Percentiles rank a stretch among this genome's conserved stretches.
Conservation (phyloP, 78 protist species). For the Diacronema lutheri region DNA sequence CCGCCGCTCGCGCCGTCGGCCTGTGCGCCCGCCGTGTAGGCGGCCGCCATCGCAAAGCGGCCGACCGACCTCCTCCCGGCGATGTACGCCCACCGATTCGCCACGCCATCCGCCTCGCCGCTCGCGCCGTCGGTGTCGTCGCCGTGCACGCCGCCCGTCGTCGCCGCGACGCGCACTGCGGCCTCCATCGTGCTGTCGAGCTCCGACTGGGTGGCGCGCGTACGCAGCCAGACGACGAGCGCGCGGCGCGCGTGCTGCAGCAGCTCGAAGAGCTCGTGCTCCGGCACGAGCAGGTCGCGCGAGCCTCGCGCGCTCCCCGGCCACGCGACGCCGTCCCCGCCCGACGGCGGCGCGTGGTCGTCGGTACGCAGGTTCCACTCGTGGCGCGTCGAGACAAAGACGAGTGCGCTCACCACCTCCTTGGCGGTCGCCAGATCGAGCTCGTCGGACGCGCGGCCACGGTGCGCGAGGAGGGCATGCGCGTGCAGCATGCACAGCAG, state of each 20-base stretch:
- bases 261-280: constrained; percentile 45
- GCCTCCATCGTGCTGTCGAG: constrained; percentile 16
- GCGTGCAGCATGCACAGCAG: background rate
- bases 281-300: constrained; percentile 18
- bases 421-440: background rate
- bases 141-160: background rate
- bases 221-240: constrained; percentile 9
- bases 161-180: constrained; percentile 18
- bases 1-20: too few species aligned
- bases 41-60: background rate
- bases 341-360: too few species aligned
- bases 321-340: too few species aligned
- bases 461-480: constrained; percentile 6
- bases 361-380: constrained; percentile 22
- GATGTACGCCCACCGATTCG: constrained; percentile 27
- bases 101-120: background rate
- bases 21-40: too few species aligned
- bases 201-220: background rate
- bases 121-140: background rate
- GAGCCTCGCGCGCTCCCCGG: too few species aligned
- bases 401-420: background rate
- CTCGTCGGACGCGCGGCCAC: background rate
- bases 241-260: constrained; percentile 27
- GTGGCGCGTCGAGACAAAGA: constrained; percentile 43
- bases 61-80: background rate